Evolutionary conservation across 1,284 basidiomycete genomes (phyloP), one percentile per base, ranked within the genome.

Genomic region (Volvariella volvacea): DNA sequence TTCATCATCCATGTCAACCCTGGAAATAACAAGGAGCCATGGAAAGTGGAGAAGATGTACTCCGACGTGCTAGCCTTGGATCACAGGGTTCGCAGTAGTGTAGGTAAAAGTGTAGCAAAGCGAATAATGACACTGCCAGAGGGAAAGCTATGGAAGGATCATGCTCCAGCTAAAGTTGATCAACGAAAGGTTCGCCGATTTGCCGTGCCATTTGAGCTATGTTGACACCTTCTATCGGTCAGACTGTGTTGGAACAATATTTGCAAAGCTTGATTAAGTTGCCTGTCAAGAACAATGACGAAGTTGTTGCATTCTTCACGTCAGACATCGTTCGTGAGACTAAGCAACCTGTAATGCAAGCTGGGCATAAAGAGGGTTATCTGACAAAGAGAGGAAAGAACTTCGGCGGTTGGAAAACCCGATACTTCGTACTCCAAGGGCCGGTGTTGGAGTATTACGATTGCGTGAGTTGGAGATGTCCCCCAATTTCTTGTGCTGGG

Each of bases 341-440:
- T 38, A 76, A 78, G 59, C 80, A 80, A 50, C 83, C 83, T 12
- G 85, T 88, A 34, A 77, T 81, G 60, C 83, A 89, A 58, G 76
- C 76, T 2, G 88, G 81, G n/a, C 84, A 88, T 69, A 96, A 92
- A 65, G 93, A 93, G 65, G 95, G 95, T 16, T 98, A 95, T 64
- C 71, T 97, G 39, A 97, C 95, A 21, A 98, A 98, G 66, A 80
- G 93, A 52, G 94, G 94, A 16, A 92, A 96, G 68, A 96, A 92
- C 58, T 94, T 98, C 63, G 93, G 93, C 43, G 90, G 88, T 1
- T 96, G 93, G 93, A 94, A 94, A 61, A 92, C 92, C 22, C 76
- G 95, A 37, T 98, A 86, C 64, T 98, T 98, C 58, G 87, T 96
- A 6, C 71, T 98, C 38, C 80, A 92, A 64, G 85, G 92, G 7